Base-by-base conservation (phyloP, 2,329 filamentous ascomycete species). In the Endothia cerciana region DNA sequence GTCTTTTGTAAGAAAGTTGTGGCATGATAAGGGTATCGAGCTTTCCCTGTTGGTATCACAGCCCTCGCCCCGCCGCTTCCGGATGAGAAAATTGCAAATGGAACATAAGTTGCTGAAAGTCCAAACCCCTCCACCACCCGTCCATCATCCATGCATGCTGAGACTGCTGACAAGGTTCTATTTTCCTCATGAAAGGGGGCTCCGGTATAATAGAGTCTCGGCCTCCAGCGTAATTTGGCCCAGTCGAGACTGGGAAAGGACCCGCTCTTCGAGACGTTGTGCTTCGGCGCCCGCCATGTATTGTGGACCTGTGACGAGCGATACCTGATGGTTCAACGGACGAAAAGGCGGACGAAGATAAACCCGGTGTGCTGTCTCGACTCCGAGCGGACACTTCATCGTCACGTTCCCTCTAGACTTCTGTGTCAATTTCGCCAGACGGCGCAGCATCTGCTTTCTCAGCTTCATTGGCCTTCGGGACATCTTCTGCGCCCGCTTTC, bases 351-450 rank as follows among this genome's bases (percentile, higher is more conserved):
- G n/a, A 28, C n/a, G 55, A 38, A 17, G 55, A 17, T 13, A 8
- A 13, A 11, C 11, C 10, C 7, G 2, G 17, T 33, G 19, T n/a
- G 51, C 4, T 36, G 28, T 36, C 28, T n/a, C 30, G 51, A 33
- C 4, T 30, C 30, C 30, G 10, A 55, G 15, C 30, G 3, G 28
- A 55, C 51, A 5, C n/a, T n/a, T 17, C 11, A 36, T 13, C 3
- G n/a, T 28, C 33, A 40, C 33, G 13, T n/a, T n/a, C n/a, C 33
- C n/a, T 25, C 51, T 62, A 67, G 4, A 64, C 53, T 22, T 67
- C 57, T 8, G 41, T 30, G 36, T 13, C n/a, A 28, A 45, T 41
- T 40, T 58, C 57, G 13, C 45, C 45, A 33, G 62, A n/a, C 17
- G 36, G 43, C 45, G 15, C 17, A 59, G 55, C 59, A 13, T 43